Evolutionary conservation across 2,329 filamentous ascomycete genomes (phyloP).

Genomic region (Macrophomina pseudophaseolina): DNA sequence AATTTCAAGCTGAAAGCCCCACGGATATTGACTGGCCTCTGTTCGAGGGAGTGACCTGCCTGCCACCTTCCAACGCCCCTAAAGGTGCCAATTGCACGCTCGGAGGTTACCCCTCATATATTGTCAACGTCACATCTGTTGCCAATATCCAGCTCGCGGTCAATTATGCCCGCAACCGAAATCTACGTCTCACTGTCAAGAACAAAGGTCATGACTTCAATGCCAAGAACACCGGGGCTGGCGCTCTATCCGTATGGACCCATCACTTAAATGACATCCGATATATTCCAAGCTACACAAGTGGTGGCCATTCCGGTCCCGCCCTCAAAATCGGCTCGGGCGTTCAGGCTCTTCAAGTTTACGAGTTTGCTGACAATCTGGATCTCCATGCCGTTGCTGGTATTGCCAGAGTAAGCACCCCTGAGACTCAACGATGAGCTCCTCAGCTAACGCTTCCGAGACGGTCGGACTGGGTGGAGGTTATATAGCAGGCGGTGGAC

Average conservation of each 20-base stretch:
- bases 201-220: constrained; percentile 45
- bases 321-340: constrained; percentile 38
- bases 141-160: constrained; percentile 32
- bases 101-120: constrained; percentile 30
- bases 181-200: constrained; percentile 42
- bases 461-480: constrained; percentile 42
- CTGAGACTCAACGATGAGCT: not conserved
- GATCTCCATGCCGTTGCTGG: constrained; percentile 50
- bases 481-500: constrained; percentile 40
- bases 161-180: constrained; percentile 38
- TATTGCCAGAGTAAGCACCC: not conserved
- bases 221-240: constrained; percentile 40
- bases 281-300: constrained; percentile 39
- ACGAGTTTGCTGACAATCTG: constrained; percentile 41
- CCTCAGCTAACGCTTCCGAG: constrained; percentile 30
- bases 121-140: constrained; percentile 43
- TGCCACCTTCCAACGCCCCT: not conserved
- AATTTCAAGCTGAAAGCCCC: not conserved
- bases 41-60: constrained; percentile 40
- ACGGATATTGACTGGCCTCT: constrained; percentile 30
- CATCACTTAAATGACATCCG: constrained; percentile 43
- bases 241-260: constrained; percentile 42
- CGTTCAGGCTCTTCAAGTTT: constrained; percentile 38
- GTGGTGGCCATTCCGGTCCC: constrained; percentile 30
- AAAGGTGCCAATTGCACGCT: constrained; percentile 36